Evolutionary conservation across 2,329 filamentous ascomycete species (phyloP).

Genomic region (Ceratocystis diversiconidia): DNA sequence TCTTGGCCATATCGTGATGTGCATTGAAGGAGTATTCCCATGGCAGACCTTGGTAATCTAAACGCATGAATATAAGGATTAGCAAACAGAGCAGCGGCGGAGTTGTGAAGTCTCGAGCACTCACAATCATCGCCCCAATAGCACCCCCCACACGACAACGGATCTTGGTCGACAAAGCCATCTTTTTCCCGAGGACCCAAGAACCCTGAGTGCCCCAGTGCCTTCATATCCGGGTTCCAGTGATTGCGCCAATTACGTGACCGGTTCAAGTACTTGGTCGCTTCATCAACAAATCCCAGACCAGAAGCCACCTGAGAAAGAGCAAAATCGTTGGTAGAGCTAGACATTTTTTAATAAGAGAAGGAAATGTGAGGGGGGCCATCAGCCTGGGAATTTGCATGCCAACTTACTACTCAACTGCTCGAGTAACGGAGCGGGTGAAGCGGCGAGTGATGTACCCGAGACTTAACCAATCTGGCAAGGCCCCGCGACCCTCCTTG

Average conservation of each 20-base stretch:
- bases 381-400: not conserved
- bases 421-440: constrained; percentile 46
- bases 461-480: constrained; percentile 51
- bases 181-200: constrained; percentile 44
- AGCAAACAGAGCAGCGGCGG: not conserved
- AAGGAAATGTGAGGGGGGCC: not conserved
- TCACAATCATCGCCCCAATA: constrained; percentile 47
- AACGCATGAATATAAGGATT: not conserved
- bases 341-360: constrained; percentile 16
- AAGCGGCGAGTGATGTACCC: constrained; percentile 53
- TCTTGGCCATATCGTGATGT: constrained; percentile 47
- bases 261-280: constrained; percentile 44
- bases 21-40: constrained; percentile 59
- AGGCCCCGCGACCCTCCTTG: constrained; percentile 52
- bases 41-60: constrained; percentile 43
- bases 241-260: constrained; percentile 59
- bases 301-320: constrained; percentile 50
- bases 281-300: constrained; percentile 36
- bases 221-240: constrained; percentile 46
- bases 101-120: not conserved
- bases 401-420: constrained; percentile 44
- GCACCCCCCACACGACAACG: constrained; percentile 45
- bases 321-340: constrained; percentile 51
- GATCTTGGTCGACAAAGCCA: constrained; percentile 41
- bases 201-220: constrained; percentile 50